Evolutionary conservation across 2,329 filamentous ascomycete genomes (phyloP).

Genomic region (Neonectria faginata): DNA sequence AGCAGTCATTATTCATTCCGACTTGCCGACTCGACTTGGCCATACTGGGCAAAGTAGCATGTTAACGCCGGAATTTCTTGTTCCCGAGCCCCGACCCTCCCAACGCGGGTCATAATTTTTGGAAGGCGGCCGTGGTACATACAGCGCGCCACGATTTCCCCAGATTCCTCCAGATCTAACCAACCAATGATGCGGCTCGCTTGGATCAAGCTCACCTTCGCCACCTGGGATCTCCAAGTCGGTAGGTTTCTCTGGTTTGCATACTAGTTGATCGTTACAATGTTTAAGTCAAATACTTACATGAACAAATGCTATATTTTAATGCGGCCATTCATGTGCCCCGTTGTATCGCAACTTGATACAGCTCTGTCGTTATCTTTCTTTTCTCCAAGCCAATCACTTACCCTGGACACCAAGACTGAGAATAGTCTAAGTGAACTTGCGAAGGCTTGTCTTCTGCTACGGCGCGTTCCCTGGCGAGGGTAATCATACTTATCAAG

Average conservation of each 20-base stretch:
- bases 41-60: conserved; percentile 30
- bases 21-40: conserved; percentile 28
- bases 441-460: background rate
- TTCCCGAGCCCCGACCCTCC: conserved; percentile 26
- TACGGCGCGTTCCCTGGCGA: background rate
- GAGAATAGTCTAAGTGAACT: background rate
- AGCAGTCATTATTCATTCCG: conserved; percentile 17
- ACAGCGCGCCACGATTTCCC: conserved; percentile 33
- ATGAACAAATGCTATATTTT: background rate
- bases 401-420: background rate
- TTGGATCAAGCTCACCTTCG: conserved; percentile 2
- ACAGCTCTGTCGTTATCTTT: background rate
- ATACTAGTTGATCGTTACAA: background rate
- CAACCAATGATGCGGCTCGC: conserved; percentile 17
- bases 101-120: conserved; percentile 8
- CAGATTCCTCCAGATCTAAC: conserved; percentile 26
- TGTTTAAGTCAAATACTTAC: background rate
- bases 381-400: background rate
- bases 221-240: conserved; percentile 2
- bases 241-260: background rate
- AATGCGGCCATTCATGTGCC: background rate
- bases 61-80: conserved; percentile 32
- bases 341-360: background rate
- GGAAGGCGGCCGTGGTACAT: conserved; percentile 13
- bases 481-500: background rate